Conservation (phyloP, 1,284 basidiomycete genomes). For the Sanghuangporus weigelae region DNA sequence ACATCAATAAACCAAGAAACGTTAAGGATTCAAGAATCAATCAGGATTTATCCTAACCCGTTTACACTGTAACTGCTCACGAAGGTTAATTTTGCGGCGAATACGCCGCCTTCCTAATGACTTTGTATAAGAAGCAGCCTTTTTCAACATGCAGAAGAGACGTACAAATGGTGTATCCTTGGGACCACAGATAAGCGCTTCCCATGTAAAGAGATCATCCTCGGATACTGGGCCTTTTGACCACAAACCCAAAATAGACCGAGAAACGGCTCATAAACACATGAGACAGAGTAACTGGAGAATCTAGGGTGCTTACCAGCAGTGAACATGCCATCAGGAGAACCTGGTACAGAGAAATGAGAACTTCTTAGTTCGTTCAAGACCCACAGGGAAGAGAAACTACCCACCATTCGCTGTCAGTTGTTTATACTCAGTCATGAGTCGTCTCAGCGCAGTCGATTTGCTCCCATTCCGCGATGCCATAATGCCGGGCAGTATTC, state of each 20-base stretch:
- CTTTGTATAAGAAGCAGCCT: neutral
- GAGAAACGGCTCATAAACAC: conserved; percentile 1
- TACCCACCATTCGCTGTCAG: conserved; percentile 58
- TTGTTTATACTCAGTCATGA: conserved; percentile 94
- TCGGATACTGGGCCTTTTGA: conserved; percentile 80
- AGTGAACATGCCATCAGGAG: conserved; percentile 90
- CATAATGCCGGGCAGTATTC: conserved; percentile 23
- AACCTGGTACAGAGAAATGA: conserved; percentile 44
- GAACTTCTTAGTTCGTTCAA: conserved; percentile 6
- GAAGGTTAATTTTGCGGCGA: conserved; percentile 89
- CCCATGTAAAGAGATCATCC: conserved; percentile 97
- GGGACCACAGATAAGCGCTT: conserved; percentile 93
- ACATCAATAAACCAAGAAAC: conserved; percentile 9
- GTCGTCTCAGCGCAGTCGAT: conserved; percentile 66
- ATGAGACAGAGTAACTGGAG: conserved; percentile 2
- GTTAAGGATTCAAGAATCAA: conserved; percentile 3
- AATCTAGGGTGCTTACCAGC: conserved; percentile 51
- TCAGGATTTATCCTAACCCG: neutral
- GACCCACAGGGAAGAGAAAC: neutral
- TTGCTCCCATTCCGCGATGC: conserved; percentile 41
- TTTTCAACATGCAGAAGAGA: conserved; percentile 11
- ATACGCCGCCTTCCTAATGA: conserved; percentile 89
- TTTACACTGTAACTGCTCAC: conserved; percentile 42
- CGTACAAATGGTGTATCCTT: conserved; percentile 95
- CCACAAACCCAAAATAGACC: conserved; percentile 9